These are phyloP conservation scores for Scytalidium sp. DNA, from an alignment of 2,329 filamentous ascomycete genomes.

Conservation along the genomic window DNA sequence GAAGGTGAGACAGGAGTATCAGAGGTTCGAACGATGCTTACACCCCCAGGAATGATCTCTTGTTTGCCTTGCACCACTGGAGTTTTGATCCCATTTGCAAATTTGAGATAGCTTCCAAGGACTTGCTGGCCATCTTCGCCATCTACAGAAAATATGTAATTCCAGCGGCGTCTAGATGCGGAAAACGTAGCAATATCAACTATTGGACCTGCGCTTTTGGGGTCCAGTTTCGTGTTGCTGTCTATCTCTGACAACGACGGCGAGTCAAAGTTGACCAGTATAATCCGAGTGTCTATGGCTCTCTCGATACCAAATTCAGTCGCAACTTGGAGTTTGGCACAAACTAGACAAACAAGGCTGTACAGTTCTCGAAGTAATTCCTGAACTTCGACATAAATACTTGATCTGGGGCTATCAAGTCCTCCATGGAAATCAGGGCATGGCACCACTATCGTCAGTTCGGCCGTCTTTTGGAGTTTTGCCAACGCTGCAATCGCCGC, in stretches of 20 bases:
- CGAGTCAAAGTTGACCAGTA: conserved; percentile 64
- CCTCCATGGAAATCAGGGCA: conserved; percentile 52
- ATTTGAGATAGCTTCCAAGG: conserved; percentile 44
- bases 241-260: conserved; percentile 44
- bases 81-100: not conserved
- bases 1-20: conserved; percentile 1
- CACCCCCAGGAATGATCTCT: conserved; percentile 48
- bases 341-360: conserved; percentile 71
- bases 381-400: conserved; percentile 65
- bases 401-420: conserved; percentile 47
- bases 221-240: conserved; percentile 28
- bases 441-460: conserved; percentile 51
- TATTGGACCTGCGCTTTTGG: conserved; percentile 30
- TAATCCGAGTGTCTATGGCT: conserved; percentile 71
- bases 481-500: conserved; percentile 50
- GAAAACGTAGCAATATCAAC: conserved; percentile 50
- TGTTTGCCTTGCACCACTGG: conserved; percentile 48
- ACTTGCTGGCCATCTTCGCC: conserved; percentile 62
- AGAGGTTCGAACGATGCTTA: conserved; percentile 38
- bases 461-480: conserved; percentile 27
- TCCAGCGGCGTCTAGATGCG: conserved; percentile 57
- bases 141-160: conserved; percentile 61
- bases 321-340: conserved; percentile 52
- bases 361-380: conserved; percentile 75
- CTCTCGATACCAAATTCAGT: conserved; percentile 63